Base-by-base conservation (phyloP, 306 rosid species). In the Hippophae tibetana region DNA sequence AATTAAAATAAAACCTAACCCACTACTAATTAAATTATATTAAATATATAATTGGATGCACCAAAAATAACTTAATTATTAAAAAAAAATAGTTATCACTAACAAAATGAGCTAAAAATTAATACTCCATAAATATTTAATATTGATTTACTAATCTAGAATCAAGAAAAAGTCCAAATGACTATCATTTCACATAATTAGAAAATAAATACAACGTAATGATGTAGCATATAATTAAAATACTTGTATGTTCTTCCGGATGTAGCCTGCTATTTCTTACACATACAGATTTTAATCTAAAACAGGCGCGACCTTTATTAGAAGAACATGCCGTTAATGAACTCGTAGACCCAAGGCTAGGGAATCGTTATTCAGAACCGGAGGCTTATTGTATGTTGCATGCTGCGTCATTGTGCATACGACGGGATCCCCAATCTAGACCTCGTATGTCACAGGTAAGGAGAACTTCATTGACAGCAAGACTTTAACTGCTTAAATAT, bases 381-480 rank as follows among this genome's bases (percentile, higher is more conserved):
- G 99, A 93, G 68, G 90, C 82, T 52, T 83, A 75, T 74, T 88
- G 99, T 77, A 93, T 88, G 97, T 58, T 93, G 48, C 93, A 93
- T 42, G 95, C 94, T 8, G 97, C 99, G 13, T 84, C 99, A 3
- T 73, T 88, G 45, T 93, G 99, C 87, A 84, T 93, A 46, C 82
- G 92, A 40, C 78, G 99, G 69, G 95, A 93, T 70, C 97, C 97
- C 43, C 89, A 86, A 64, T 67, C 73, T 13, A 76, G 99, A 76
- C 99, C 99, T 26, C 95, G 97, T 14, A 88, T 93, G 95, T 93
- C 99, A 43, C 99, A 88, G 95, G 99, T 93, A 57, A 70, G 51
- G 57, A 26, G 56, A 49, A 55, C 54, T 55, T 42, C n/a, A 10
- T 18, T 8, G 51, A 50, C 47, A 3, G 43, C 42, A 18, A 27